Percentiles rank a stretch among this genome's conserved stretches.
Conservation (phyloP, 768 basidiomycete species). For the Hortiboletus flavorubellus region DNA sequence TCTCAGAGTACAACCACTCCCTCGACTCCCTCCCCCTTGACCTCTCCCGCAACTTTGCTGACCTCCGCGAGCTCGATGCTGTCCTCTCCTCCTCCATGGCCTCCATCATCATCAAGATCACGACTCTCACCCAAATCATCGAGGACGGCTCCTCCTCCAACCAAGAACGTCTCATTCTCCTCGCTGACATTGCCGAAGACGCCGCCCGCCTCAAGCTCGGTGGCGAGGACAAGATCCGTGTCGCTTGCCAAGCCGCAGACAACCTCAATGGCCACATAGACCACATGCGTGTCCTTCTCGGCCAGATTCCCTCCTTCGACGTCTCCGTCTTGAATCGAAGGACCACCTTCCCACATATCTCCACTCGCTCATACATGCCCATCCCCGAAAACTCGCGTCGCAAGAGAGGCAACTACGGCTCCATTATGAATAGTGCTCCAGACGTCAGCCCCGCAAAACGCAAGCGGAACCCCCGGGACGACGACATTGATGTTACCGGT, state of each 20-base stretch:
- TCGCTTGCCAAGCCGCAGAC: slow-evolving; percentile 89
- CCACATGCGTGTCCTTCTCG: slow-evolving; percentile 61
- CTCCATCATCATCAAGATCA: slow-evolving; percentile 77
- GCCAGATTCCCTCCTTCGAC: slow-evolving; percentile 63
- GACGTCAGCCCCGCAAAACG: slow-evolving; percentile 67
- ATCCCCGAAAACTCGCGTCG: slow-evolving; percentile 64
- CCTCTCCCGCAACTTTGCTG: slow-evolving; percentile 90
- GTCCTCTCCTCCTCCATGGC: slow-evolving; percentile 88
- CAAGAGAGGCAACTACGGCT: slow-evolving; percentile 53
- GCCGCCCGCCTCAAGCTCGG: slow-evolving; percentile 88
- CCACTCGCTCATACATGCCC: slow-evolving; percentile 66
- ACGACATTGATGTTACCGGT: slow-evolving; percentile 53
- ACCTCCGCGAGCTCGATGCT: slow-evolving; percentile 97
- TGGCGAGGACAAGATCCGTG: slow-evolving; percentile 96
- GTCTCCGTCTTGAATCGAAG: slow-evolving; percentile 51
- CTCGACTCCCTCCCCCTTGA: slow-evolving; percentile 93
- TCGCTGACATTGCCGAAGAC: slow-evolving; percentile 93
- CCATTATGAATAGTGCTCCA: slow-evolving; percentile 46
- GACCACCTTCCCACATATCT: slow-evolving; percentile 76
- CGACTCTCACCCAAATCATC: slow-evolving; percentile 70
- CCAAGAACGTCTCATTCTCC: slow-evolving; percentile 78
- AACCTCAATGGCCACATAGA: slow-evolving; percentile 64
- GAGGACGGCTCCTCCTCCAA: slow-evolving; percentile 55
- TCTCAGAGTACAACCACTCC: slow-evolving; percentile 84
- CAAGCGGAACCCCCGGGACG: slow-evolving; percentile 57